phyloP scores from a whole-genome alignment of 2,329 filamentous ascomycete species.

The Cyphellophora attinorum region DNA sequence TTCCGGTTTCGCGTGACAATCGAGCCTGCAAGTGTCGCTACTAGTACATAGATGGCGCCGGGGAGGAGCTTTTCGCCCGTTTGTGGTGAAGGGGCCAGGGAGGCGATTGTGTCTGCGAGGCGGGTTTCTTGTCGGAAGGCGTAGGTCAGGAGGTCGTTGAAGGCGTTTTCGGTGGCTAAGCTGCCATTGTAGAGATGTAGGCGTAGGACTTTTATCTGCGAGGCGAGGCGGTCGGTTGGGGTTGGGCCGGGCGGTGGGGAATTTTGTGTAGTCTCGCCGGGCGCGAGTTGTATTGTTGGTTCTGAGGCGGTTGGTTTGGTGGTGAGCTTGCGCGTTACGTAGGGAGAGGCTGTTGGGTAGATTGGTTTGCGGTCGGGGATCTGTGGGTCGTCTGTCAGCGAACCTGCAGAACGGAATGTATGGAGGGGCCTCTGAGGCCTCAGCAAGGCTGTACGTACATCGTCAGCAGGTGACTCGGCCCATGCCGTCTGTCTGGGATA shows the following conservation, averaged over 20 bases:
- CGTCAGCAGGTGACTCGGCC: conserved; percentile 31
- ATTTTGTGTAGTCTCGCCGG: conserved; percentile 2
- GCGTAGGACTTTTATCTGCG: conserved; percentile 69
- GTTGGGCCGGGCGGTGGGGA: conserved; percentile 45
- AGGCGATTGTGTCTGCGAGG: conserved; percentile 82
- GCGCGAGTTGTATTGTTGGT: conserved; percentile 3
- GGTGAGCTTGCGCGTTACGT: conserved; percentile 8
- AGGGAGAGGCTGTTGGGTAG: conserved; percentile 22
- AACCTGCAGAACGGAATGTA: conserved; percentile 10
- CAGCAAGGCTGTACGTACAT: conserved; percentile 20
- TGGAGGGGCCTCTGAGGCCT: too few species aligned
- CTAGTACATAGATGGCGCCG: conserved; percentile 81
- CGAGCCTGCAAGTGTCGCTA: conserved; percentile 87
- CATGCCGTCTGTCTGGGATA: conserved; percentile 31
- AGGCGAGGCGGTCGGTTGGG: conserved; percentile 80
- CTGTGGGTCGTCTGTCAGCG: conserved; percentile 7
- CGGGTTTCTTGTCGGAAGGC: conserved; percentile 78
- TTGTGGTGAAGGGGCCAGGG: conserved; percentile 74
- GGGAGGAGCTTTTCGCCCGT: conserved; percentile 84
- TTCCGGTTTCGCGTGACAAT: conserved; percentile 85
- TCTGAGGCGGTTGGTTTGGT: conserved; percentile 6
- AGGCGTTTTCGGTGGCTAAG: conserved; percentile 63
- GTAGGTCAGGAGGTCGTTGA: conserved; percentile 73
- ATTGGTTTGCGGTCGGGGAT: conserved; percentile 29
- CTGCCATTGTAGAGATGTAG: conserved; percentile 71